Conservation (phyloP, 306 rosid genomes). For the Cucurbita maxima region DNA sequence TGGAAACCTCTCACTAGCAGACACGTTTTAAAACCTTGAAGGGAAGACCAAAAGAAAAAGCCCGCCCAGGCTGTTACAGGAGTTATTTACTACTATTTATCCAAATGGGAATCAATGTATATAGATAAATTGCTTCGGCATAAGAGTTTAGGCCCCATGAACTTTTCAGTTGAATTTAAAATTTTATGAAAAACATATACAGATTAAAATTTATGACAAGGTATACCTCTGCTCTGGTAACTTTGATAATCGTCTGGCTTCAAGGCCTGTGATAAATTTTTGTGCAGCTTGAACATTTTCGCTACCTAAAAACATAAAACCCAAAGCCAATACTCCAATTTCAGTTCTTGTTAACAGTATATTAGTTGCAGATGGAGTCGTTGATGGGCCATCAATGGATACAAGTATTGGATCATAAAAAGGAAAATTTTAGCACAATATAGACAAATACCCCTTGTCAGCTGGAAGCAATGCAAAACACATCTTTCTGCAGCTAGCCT, state of each 20-base stretch:
- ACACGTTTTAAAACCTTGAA: too few relatives aligned
- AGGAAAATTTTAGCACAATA: neutral
- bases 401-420: neutral
- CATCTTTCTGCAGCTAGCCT: conserved; percentile 97
- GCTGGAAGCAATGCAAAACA: conserved; percentile 59
- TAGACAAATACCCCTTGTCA: conserved; percentile 50
- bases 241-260: conserved; percentile 82
- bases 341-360: neutral
- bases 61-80: too few relatives aligned
- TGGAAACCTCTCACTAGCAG: too few relatives aligned
- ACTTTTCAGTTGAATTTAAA: neutral
- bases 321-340: neutral
- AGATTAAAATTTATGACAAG: neutral
- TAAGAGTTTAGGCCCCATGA: neutral
- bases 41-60: too few relatives aligned
- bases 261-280: conserved; percentile 86
- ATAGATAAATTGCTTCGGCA: neutral
- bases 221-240: conserved; percentile 61
- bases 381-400: neutral
- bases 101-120: neutral
- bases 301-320: conserved; percentile 34
- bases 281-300: conserved; percentile 85
- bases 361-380: neutral
- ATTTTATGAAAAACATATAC: neutral
- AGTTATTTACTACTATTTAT: too few relatives aligned